Evolutionary conservation across 108 stramenopile species (phyloP).

Genomic region (Nannochloropsis gaditana): DNA sequence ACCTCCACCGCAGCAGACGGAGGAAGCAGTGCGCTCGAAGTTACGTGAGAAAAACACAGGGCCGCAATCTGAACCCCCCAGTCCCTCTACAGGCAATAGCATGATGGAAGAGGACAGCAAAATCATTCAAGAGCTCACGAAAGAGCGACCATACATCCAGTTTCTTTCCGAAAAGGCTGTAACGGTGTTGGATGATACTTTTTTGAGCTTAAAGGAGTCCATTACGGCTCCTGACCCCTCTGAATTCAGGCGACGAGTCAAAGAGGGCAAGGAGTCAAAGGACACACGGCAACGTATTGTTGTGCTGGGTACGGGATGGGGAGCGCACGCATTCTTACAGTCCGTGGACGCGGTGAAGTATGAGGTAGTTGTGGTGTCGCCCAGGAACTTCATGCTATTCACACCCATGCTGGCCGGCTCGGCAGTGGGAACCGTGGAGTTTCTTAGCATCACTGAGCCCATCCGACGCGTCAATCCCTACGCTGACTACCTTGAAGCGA

Average conservation of each 20-base stretch:
- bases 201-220: conserved; percentile 14
- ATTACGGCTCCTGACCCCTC: background rate
- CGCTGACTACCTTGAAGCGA: conserved; percentile 73
- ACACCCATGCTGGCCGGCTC: conserved; percentile 95
- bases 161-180: conserved; percentile 4
- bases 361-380: conserved; percentile 80
- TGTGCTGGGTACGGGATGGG: conserved; percentile 88
- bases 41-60: conserved; percentile 17
- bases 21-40: background rate
- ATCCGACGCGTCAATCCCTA: conserved; percentile 79
- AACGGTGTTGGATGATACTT: conserved; percentile 17
- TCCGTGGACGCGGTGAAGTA: conserved; percentile 68
- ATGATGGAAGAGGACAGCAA: background rate
- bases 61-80: background rate
- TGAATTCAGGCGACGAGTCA: background rate
- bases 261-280: background rate
- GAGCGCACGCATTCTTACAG: conserved; percentile 74
- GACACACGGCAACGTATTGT: conserved; percentile 55
- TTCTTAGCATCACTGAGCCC: conserved; percentile 76
- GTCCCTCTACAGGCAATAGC: background rate
- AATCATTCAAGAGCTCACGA: background rate
- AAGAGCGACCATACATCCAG: background rate
- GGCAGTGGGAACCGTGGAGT: conserved; percentile 80
- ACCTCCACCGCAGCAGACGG: conserved; percentile 6
- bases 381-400: conserved; percentile 85